Base-by-base conservation (phyloP, 2,329 filamentous ascomycete species). In the Fusarium oxysporum region DNA sequence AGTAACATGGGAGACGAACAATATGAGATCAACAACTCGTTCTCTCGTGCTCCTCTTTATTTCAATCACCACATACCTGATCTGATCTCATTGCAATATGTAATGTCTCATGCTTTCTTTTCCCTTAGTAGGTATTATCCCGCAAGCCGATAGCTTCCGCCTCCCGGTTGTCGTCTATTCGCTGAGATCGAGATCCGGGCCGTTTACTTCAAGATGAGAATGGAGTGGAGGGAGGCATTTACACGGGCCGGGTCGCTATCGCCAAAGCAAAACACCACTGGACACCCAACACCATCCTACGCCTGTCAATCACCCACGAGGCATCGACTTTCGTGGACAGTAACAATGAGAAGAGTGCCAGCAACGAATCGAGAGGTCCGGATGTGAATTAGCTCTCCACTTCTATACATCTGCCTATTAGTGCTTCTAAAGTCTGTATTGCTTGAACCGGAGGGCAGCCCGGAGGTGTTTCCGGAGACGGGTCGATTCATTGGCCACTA, bases 381-480 rank as follows among this genome's bases (percentile, higher is more conserved):
- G 50, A 23, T 67, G 61, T 57, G 58, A 67, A 45, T 48, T 50
- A 32, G 25, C 53, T 66, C 54, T 58, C 73, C 73, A 73, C 73
- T 69, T 53, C 45, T 43, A 50, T 70, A 48, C 66, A 45, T 66
- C 51, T 48, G 61, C 45, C 47, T 56, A 53, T 48, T 68, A 62
- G 51, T 43, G 50, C 41, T 65, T 66, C 48, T 56, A 47, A 70
- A 30, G 48, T 64, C 55, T 51, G 45, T 56, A 60, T 47, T 48
- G 58, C 45, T 71, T 58, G 51, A 58, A 62, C 71, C 66, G 74
- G 72, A 62, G 71, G 45, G 40, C 55, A 62, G 61, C 44, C 75
- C 69, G 71, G 75, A 68, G 69, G 57, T 69, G 71, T 67, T 65
- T 48, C 68, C 75, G 75, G 74, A 45, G 59, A 55, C 48, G 55